Base-by-base conservation (phyloP, 805 yeast genomes). In the Saccharomyces paradoxus region DNA sequence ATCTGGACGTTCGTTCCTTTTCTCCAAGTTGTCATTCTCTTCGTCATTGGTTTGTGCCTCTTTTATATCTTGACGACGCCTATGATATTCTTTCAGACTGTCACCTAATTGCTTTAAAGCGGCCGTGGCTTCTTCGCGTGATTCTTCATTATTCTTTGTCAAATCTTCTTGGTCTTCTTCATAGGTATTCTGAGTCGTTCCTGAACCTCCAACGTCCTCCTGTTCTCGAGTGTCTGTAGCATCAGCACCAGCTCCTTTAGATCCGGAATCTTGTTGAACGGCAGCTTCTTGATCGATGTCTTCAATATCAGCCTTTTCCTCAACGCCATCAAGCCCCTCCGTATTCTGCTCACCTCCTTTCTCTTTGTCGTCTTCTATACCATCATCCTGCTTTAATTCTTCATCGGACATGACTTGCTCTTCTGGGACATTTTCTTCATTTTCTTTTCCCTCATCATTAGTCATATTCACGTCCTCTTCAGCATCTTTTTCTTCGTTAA, bases 91-190 rank as follows among this genome's bases (percentile, higher is more conserved):
- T 62, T 92, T 88, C 72, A 91, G 68, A 0, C 96, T 81, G 70
- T 91, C 97, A 52, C 99, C 98, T 13, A 94, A 77, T 66, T 90
- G 90, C 67, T 87, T 87, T 71, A 92, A 75, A 0, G 95, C 82
- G 62, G 89, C 90, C 55, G 80, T 78, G 46, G 88, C 89, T 62
- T 79, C 78, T 52, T 86, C 84, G 53, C 89, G 74, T 21, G 87
- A 81, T 21, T 77, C 74, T 55, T 81, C 84, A 46, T 74, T 72
- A 3, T 71, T 67, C 2, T 73, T 72, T 14, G 74, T 74, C 29
- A 77, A 74, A 10, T 75, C 67, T 17, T 69, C 64, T 28, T 76
- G 67, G 21, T 69, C 66, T 46, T 76, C 71, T 48, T 78, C 73
- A 47, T 77, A 76, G 31, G 77, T 74, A 55, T 77, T 72, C 41